phyloP scores from a whole-genome alignment of 129 eudicot species.

The Pittosporum tobira region DNA sequence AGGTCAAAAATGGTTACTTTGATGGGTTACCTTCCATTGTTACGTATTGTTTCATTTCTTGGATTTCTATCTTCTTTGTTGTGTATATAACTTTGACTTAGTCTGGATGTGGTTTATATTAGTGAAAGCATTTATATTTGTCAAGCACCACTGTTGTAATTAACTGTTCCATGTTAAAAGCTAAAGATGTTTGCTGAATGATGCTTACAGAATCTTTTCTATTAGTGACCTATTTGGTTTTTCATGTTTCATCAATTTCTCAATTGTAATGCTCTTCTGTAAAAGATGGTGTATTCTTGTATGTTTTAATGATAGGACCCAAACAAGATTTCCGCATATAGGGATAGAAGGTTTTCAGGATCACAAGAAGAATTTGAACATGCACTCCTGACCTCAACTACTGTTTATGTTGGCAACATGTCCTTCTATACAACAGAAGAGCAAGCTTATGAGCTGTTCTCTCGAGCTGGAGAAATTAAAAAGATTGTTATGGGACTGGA shows the following conservation, averaged over 20 bases:
- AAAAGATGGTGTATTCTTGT: background rate
- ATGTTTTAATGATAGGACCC: slow-evolving; percentile 47
- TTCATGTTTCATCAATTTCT: background rate
- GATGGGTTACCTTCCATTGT: background rate
- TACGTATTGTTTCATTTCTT: background rate
- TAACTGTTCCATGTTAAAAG: background rate
- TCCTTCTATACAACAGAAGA: slow-evolving; percentile 97
- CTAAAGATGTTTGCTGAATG: background rate
- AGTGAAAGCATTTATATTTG: no score
- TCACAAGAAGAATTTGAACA: slow-evolving; percentile 87
- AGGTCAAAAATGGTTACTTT: no score
- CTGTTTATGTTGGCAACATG: slow-evolving; percentile 90
- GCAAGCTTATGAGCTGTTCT: slow-evolving; percentile 85
- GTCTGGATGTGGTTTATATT: no score
- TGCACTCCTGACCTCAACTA: slow-evolving; percentile 65
- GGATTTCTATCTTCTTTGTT: no score
- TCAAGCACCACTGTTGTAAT: background rate
- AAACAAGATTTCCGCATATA: slow-evolving; percentile 73
- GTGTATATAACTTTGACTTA: no score
- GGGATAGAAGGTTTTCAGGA: slow-evolving; percentile 95
- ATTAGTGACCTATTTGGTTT: background rate
- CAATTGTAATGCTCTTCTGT: background rate
- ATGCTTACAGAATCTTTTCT: background rate
- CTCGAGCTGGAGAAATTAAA: slow-evolving; percentile 92
- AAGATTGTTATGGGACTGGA: slow-evolving; percentile 97